Evolutionary conservation across 495 filamentous ascomycete genomes (phyloP).

Genomic region (Cladorrhinum samala): DNA sequence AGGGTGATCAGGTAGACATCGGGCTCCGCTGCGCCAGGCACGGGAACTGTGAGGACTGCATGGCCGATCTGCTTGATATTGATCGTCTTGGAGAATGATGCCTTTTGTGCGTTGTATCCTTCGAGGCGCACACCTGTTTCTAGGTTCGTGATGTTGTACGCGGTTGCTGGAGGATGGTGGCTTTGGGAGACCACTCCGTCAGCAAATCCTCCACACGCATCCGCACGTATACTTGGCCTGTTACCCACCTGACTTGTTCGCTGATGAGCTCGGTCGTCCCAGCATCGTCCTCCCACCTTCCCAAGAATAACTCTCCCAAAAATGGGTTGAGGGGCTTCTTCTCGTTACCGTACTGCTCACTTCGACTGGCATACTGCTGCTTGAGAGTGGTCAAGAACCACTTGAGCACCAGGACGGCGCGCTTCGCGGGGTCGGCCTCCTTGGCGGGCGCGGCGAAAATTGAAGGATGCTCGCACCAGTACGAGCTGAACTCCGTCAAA

Average conservation of each 20-base stretch:
- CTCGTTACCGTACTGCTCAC: conserved; percentile 86
- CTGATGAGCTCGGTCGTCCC: conserved; percentile 60
- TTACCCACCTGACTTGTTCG: conserved; percentile 58
- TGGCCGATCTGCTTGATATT: conserved; percentile 95
- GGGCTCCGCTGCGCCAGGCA: conserved; percentile 39
- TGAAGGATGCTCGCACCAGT: conserved; percentile 92
- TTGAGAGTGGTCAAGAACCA: conserved; percentile 97
- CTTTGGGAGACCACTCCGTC: conserved; percentile 47
- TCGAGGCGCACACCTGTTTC: conserved; percentile 79
- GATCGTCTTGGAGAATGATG: conserved; percentile 86
- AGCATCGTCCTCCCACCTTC: conserved; percentile 72
- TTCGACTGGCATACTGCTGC: conserved; percentile 87
- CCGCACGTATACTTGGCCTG: not conserved
- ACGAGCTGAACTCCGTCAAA: conserved; percentile 89
- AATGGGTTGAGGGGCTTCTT: conserved; percentile 97
- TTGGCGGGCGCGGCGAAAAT: conserved; percentile 80
- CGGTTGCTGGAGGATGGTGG: conserved; percentile 96
- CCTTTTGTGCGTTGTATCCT: conserved; percentile 98
- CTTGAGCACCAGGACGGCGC: conserved; percentile 81
- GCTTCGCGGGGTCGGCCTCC: conserved; percentile 75
- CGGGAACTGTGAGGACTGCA: conserved; percentile 71
- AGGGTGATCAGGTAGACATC: conserved; percentile 89
- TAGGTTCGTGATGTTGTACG: conserved; percentile 83
- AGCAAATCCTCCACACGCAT: conserved; percentile 30
- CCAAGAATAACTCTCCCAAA: conserved; percentile 84